A percentile compares a stretch with the other conserved stretches of the same genome.
These are phyloP conservation scores for Blastocystis sp. DNA, from an alignment of 352 stramenopile genomes.

Conservation along the genomic window DNA sequence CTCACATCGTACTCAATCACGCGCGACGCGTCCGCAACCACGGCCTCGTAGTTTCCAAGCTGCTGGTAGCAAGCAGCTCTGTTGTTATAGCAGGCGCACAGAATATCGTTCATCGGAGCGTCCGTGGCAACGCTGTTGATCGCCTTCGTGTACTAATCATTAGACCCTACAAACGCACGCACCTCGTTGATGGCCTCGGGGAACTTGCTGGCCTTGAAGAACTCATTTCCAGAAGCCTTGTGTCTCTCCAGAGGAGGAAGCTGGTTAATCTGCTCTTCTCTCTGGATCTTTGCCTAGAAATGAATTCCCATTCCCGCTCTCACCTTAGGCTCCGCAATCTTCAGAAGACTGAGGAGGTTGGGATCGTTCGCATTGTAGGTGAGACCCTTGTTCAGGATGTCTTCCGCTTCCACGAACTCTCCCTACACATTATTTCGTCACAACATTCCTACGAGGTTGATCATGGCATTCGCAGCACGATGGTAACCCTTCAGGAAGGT, in stretches of 20 bases:
- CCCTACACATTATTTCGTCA: neutral
- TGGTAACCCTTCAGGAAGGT: constrained; percentile 79
- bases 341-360: constrained; percentile 50
- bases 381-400: constrained; percentile 34
- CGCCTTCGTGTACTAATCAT: constrained; percentile 69
- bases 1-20: constrained; percentile 71
- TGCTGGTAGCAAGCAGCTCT: constrained; percentile 77
- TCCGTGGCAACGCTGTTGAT: constrained; percentile 67
- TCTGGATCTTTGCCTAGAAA: neutral
- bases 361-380: constrained; percentile 36
- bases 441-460: constrained; percentile 61
- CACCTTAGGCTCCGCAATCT: constrained; percentile 35
- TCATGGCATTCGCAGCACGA: constrained; percentile 72
- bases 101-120: constrained; percentile 62
- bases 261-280: neutral
- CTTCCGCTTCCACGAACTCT: constrained; percentile 57
- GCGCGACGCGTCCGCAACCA: constrained; percentile 74
- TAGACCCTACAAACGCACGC: neutral
- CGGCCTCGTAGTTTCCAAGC: constrained; percentile 75
- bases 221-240: constrained; percentile 77
- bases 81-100: constrained; percentile 78
- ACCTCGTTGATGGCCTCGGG: constrained; percentile 69
- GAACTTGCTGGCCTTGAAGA: constrained; percentile 73
- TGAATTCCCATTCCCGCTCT: neutral
- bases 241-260: constrained; percentile 69